These are phyloP conservation scores for Fusarium verrucosum DNA, from an alignment of 2,329 filamentous ascomycete genomes.

Conservation along the genomic window DNA sequence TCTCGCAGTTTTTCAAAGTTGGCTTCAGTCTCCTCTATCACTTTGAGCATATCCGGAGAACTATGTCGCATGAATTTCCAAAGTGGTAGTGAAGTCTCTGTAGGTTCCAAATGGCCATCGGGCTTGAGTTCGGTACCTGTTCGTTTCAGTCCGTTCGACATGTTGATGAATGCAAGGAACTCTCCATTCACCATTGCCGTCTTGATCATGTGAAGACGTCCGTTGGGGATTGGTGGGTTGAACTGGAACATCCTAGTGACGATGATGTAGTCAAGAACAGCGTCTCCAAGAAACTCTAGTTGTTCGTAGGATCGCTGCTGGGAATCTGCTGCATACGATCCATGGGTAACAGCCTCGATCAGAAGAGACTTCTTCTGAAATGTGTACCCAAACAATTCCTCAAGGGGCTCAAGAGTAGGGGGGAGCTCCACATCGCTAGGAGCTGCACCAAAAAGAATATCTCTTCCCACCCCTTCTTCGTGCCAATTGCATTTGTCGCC, in stretches of 20 bases:
- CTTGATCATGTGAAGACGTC: conserved; percentile 79
- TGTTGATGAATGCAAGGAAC: conserved; percentile 79
- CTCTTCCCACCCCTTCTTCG: conserved; percentile 53
- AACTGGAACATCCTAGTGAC: conserved; percentile 66
- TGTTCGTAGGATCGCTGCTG: conserved; percentile 65
- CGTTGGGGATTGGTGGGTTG: conserved; percentile 54
- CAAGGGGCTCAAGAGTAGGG: conserved; percentile 60
- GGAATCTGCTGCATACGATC: conserved; percentile 63
- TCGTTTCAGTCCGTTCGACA: conserved; percentile 54
- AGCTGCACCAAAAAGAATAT: conserved; percentile 56
- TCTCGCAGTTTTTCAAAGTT: conserved; percentile 60
- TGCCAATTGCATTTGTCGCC: conserved; percentile 63
- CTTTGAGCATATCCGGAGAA: conserved; percentile 56
- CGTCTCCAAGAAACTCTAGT: conserved; percentile 88
- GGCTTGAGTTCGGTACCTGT: conserved; percentile 34
- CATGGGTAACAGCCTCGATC: conserved; percentile 82
- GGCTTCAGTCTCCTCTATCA: conserved; percentile 55
- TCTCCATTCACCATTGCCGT: conserved; percentile 82
- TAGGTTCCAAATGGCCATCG: conserved; percentile 28
- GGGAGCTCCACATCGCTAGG: conserved; percentile 50
- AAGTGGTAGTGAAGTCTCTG: conserved; percentile 55
- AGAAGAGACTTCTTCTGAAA: conserved; percentile 76
- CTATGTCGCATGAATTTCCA: conserved; percentile 76
- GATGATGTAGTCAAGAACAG: conserved; percentile 82
- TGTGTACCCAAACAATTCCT: conserved; percentile 73